Evolutionary conservation across 1,139 yeast species (phyloP).

Genomic region (Yamadazyma siamensis): DNA sequence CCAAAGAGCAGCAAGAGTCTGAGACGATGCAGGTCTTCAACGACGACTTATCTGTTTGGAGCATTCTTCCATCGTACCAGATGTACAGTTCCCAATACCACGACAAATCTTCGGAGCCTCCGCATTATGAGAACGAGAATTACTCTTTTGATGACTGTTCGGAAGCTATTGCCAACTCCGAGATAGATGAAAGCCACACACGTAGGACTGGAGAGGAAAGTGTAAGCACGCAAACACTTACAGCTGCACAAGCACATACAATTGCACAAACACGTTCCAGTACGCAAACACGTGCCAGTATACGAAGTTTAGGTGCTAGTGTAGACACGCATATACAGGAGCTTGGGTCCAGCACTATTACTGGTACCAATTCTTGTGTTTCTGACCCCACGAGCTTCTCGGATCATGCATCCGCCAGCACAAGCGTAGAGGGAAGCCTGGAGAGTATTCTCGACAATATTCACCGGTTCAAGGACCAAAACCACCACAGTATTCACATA

Average conservation of each 20-base stretch:
- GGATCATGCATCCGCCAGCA: constrained; percentile 1
- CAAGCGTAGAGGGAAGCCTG: constrained; percentile 31
- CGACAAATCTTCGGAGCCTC: constrained; percentile 10
- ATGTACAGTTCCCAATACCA: constrained; percentile 14
- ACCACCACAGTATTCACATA: constrained; percentile 26
- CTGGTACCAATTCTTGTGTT: not conserved
- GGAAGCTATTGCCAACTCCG: constrained; percentile 4
- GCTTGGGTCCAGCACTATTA: not conserved
- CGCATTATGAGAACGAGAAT: no score
- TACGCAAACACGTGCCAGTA: no score
- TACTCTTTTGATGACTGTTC: no score
- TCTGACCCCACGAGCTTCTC: not conserved
- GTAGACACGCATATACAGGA: no score
- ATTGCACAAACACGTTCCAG: no score
- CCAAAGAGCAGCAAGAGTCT: no score
- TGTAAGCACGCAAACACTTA: no score
- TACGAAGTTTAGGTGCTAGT: no score
- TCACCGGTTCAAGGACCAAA: constrained; percentile 27
- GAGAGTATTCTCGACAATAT: constrained; percentile 40
- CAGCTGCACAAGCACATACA: not conserved
- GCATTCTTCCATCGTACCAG: constrained; percentile 29
- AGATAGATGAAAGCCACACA: no score
- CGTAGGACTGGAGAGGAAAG: no score
- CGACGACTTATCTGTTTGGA: constrained; percentile 19
- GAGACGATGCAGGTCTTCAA: no score